Evolutionary conservation across 2,329 filamentous ascomycete genomes (phyloP).

Genomic region (Trichoderma sp.): DNA sequence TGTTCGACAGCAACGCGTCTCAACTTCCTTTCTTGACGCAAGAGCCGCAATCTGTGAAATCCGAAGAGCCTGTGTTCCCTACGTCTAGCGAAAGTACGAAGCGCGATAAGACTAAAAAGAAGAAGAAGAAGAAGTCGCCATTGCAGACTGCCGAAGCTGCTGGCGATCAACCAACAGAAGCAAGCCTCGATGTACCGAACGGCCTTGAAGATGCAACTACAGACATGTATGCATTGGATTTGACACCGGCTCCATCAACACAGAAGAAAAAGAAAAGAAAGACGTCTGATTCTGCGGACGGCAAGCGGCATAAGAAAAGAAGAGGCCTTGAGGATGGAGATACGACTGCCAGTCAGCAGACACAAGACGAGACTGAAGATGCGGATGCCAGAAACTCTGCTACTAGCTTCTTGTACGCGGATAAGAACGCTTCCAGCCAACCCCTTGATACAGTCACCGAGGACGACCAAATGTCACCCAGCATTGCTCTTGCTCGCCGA

Average conservation of each 20-base stretch:
- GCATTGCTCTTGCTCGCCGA: constrained; percentile 35
- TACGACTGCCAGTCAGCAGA: constrained; percentile 30
- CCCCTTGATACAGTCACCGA: constrained; percentile 31
- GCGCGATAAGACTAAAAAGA: constrained; percentile 42
- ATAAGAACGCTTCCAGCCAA: constrained; percentile 22
- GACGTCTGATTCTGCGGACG: constrained; percentile 37
- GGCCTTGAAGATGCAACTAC: constrained; percentile 18
- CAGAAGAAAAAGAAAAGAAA: constrained; percentile 44
- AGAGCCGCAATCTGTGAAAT: constrained; percentile 41
- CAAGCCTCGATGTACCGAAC: neutral
- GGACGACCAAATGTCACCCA: constrained; percentile 39
- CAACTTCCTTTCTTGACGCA: constrained; percentile 40
- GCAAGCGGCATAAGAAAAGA: constrained; percentile 43
- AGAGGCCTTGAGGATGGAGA: constrained; percentile 35
- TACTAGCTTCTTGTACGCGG: constrained; percentile 28
- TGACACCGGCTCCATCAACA: constrained; percentile 31
- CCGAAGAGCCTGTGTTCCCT: constrained; percentile 32
- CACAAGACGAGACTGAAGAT: constrained; percentile 31
- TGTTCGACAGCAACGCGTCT: constrained; percentile 46
- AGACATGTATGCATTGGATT: constrained; percentile 32
- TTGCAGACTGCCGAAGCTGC: constrained; percentile 22
- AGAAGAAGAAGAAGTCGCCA: constrained; percentile 37
- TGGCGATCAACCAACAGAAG: constrained; percentile 20
- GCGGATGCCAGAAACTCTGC: constrained; percentile 13
- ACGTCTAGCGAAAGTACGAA: constrained; percentile 37